A percentile compares a stretch with the other conserved stretches of the same genome.
These are phyloP conservation scores for Emmonsia crescens DNA, from an alignment of 2,329 filamentous ascomycete genomes.

Conservation along the genomic window DNA sequence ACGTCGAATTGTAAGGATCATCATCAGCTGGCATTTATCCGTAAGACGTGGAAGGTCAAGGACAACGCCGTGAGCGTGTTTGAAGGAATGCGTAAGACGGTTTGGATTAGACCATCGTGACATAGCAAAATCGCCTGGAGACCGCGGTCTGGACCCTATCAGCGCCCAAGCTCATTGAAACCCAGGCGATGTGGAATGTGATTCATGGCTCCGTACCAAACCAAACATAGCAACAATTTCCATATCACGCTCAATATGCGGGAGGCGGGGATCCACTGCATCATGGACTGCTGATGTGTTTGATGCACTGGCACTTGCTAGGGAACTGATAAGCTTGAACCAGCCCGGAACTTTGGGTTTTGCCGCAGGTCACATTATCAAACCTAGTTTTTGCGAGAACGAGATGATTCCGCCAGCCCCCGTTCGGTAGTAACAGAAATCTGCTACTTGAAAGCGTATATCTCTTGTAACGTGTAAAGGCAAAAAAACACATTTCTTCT, in stretches of 20 bases:
- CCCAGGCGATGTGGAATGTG: conserved; percentile 12
- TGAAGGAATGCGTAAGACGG: neutral
- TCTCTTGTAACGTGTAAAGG: neutral
- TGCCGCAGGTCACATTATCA: neutral
- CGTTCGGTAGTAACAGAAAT: neutral
- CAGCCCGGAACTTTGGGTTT: neutral
- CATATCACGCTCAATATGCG: conserved; percentile 19
- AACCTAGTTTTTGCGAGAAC: neutral
- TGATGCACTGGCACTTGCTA: conserved; percentile 2
- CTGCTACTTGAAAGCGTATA: neutral
- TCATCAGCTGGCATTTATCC: neutral
- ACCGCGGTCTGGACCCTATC: conserved; percentile 10
- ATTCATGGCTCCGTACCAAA: conserved; percentile 18
- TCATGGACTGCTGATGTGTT: conserved; percentile 11
- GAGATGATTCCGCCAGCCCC: neutral
- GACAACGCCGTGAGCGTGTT: neutral
- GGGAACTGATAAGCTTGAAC: neutral
- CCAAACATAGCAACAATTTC: conserved; percentile 37
- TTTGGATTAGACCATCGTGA: neutral
- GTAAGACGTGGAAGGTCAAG: neutral
- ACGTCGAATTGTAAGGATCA: neutral
- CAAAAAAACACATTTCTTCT: neutral
- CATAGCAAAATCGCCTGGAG: conserved; percentile 2
- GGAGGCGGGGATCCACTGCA: conserved; percentile 10
- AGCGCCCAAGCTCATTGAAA: conserved; percentile 13